A percentile compares a stretch with the other conserved stretches of the same genome.
phyloP scores from a whole-genome alignment of 108 stramenopile species.

The Parietichytrium sp. region DNA sequence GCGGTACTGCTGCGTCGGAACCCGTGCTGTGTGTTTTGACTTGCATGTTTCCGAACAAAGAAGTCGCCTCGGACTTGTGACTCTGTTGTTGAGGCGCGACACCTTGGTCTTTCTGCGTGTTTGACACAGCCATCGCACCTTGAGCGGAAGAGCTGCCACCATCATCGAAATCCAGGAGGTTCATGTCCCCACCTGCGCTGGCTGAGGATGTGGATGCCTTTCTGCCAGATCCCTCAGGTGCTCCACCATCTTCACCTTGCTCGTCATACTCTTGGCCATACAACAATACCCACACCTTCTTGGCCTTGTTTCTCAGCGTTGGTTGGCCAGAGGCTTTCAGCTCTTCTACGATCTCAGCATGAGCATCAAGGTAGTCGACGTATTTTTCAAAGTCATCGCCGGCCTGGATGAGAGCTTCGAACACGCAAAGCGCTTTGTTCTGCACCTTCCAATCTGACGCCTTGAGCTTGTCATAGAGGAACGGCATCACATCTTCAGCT shows the following conservation, averaged over 20 bases:
- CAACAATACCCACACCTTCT: background rate
- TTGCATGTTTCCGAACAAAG: too few species aligned
- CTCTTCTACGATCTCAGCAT: conserved; percentile 33
- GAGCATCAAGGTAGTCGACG: conserved; percentile 26
- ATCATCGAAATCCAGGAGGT: background rate
- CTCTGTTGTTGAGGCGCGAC: background rate
- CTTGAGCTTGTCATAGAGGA: background rate
- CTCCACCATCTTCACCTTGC: background rate
- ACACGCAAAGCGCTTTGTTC: conserved; percentile 9
- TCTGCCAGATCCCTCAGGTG: background rate
- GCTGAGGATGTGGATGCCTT: background rate
- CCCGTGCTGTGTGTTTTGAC: too few species aligned
- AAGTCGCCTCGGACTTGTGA: too few species aligned
- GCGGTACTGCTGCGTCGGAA: too few species aligned
- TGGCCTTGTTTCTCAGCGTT: background rate
- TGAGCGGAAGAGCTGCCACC: too few species aligned
- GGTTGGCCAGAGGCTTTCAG: background rate
- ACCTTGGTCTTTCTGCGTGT: background rate
- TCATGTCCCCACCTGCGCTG: background rate
- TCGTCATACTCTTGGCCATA: background rate
- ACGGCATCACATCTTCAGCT: conserved; percentile 67
- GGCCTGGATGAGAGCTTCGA: conserved; percentile 7
- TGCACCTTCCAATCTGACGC: conserved; percentile 22
- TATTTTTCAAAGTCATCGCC: conserved; percentile 10
- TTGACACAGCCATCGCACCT: too few species aligned